A percentile compares a stretch with the other conserved stretches of the same genome.
Evolutionary conservation across 2,329 filamentous ascomycete species (phyloP).

Genomic region (Chlorencoelia australis): DNA sequence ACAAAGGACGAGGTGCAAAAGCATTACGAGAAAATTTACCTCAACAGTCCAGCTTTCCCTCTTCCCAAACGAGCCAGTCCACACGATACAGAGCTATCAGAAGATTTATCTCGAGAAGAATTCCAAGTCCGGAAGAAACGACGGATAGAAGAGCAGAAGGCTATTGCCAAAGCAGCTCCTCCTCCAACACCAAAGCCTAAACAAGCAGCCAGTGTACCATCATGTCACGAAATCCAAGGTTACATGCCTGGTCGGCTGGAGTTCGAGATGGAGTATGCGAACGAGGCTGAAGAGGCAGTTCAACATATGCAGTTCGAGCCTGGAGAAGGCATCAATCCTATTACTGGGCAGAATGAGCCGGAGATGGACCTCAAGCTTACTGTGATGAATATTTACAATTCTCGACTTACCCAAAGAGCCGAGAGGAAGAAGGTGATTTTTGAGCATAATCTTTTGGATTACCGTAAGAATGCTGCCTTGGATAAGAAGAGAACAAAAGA

Average conservation of each 20-base stretch:
- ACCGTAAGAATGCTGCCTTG: slow-evolving; percentile 76
- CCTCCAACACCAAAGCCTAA: slow-evolving; percentile 87
- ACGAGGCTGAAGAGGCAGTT: slow-evolving; percentile 95
- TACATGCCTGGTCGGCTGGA: slow-evolving; percentile 97
- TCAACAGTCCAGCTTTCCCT: slow-evolving; percentile 76
- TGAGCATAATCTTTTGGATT: slow-evolving; percentile 87
- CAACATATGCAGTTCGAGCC: slow-evolving; percentile 98
- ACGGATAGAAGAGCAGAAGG: slow-evolving; percentile 83
- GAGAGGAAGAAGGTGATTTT: slow-evolving; percentile 96
- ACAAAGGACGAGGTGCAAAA: slow-evolving; percentile 92
- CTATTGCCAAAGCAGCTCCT: slow-evolving; percentile 73
- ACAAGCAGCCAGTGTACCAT: slow-evolving; percentile 86
- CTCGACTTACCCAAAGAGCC: slow-evolving; percentile 76
- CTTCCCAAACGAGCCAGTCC: slow-evolving; percentile 80
- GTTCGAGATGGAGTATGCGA: slow-evolving; percentile 95
- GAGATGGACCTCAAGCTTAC: slow-evolving; percentile 97
- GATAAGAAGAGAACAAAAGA: slow-evolving; percentile 97
- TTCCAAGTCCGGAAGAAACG: slow-evolving; percentile 91
- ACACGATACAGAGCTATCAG: slow-evolving; percentile 65
- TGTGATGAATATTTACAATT: slow-evolving; percentile 97
- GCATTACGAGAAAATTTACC: slow-evolving; percentile 82
- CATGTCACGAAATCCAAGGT: slow-evolving; percentile 95
- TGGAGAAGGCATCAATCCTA: slow-evolving; percentile 80
- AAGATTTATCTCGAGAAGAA: slow-evolving; percentile 76
- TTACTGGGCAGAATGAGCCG: slow-evolving; percentile 78